Evolutionary conservation across 345 rosid species (phyloP).

Genomic region (Brassica incana): DNA sequence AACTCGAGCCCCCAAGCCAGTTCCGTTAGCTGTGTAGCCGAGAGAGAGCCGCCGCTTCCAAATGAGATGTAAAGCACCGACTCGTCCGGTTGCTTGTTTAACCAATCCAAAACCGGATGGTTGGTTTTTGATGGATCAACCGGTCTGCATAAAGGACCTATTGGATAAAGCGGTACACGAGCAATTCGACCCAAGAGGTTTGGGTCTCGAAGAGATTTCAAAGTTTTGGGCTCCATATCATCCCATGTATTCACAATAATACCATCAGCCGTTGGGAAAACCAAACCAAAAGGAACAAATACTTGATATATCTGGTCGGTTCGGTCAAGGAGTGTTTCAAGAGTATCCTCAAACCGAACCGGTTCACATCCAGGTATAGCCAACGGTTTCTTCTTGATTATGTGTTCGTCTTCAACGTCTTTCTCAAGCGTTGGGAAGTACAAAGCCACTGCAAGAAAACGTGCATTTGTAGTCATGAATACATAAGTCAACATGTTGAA

Average conservation of each 20-base stretch:
- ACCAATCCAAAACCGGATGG: conserved; percentile 45
- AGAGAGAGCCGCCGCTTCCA: conserved; percentile 65
- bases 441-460: conserved; percentile 40
- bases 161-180: conserved; percentile 37
- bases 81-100: conserved; percentile 48
- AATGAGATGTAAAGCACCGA: conserved; percentile 64
- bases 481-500: conserved; percentile 49
- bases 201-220: conserved; percentile 29
- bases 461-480: conserved; percentile 49
- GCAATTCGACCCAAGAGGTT: conserved; percentile 33
- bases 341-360: conserved; percentile 48
- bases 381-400: conserved; percentile 35
- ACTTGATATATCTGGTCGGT: conserved; percentile 21
- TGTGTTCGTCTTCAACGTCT: conserved; percentile 32
- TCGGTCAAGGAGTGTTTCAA: conserved; percentile 44
- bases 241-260: conserved; percentile 41
- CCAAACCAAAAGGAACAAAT: conserved; percentile 24
- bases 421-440: conserved; percentile 33
- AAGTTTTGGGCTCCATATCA: conserved; percentile 37
- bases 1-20: conserved; percentile 37
- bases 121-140: conserved; percentile 12
- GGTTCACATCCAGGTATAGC: conserved; percentile 53
- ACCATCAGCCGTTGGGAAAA: conserved; percentile 31
- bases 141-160: conserved; percentile 36
- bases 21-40: conserved; percentile 31